phyloP scores from a whole-genome alignment of 805 yeast genomes.

The Candida krabiensis region DNA sequence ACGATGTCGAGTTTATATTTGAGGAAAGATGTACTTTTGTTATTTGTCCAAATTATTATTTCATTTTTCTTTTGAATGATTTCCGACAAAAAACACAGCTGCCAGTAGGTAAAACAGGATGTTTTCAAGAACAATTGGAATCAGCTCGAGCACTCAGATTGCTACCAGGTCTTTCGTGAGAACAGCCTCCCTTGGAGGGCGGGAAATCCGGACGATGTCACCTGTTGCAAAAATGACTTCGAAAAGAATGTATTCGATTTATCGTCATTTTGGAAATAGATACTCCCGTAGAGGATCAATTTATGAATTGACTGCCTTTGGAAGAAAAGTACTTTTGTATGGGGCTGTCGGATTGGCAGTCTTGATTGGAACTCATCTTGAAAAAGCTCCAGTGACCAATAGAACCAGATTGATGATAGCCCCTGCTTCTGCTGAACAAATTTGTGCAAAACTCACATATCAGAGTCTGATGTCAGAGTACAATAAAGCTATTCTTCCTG shows the following conservation, averaged over 20 bases:
- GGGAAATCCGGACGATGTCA: too few species aligned
- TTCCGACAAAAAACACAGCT: too few species aligned
- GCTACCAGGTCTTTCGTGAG: too few species aligned
- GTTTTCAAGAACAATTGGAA: too few species aligned
- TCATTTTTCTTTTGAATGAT: too few species aligned
- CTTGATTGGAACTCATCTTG: slow-evolving; percentile 53
- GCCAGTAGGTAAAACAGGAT: too few species aligned
- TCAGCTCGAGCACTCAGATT: too few species aligned
- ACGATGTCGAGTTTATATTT: too few species aligned
- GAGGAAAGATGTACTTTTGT: too few species aligned
- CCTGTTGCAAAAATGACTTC: too few species aligned
- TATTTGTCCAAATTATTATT: too few species aligned
- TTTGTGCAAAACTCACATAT: slow-evolving; percentile 66
- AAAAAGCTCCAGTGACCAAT: slow-evolving; percentile 80
- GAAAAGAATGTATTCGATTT: slow-evolving; percentile 18
- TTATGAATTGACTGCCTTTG: slow-evolving; percentile 10
- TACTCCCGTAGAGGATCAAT: slow-evolving; percentile 13
- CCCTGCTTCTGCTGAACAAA: slow-evolving; percentile 61
- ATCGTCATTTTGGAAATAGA: slow-evolving; percentile 23
- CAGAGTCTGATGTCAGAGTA: slow-evolving; percentile 57
- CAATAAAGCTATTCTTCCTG: slow-evolving; percentile 55
- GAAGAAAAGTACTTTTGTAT: slow-evolving; percentile 29
- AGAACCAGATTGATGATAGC: slow-evolving; percentile 72
- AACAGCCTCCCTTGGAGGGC: too few species aligned
- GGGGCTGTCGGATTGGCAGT: slow-evolving; percentile 36